Evolutionary conservation across 1,284 basidiomycete species (phyloP).

Genomic region (Stereum hirsutum): DNA sequence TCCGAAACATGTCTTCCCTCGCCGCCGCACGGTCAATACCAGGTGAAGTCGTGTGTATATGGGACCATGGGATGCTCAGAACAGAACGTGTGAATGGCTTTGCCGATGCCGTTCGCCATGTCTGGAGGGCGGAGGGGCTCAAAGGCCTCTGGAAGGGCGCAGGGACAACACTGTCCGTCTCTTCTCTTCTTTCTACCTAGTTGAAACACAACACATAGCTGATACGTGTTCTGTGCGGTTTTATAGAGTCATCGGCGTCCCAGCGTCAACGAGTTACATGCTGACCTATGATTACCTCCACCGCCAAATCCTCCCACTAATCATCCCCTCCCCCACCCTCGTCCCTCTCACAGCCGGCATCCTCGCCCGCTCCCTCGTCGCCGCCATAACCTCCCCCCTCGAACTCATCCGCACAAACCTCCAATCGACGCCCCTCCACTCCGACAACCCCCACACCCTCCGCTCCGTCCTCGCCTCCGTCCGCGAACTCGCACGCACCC

Average conservation of each 20-base stretch:
- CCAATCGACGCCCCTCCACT: conserved; percentile 74
- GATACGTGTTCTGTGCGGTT: conserved; percentile 15
- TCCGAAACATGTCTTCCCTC: conserved; percentile 71
- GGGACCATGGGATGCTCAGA: conserved; percentile 62
- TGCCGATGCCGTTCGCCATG: conserved; percentile 71
- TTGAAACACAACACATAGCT: conserved; percentile 3
- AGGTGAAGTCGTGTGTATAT: conserved; percentile 66
- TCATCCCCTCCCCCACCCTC: conserved; percentile 45
- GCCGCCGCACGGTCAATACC: conserved; percentile 36
- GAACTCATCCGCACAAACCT: conserved; percentile 93
- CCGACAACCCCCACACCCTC: conserved; percentile 65
- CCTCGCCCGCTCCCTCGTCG: conserved; percentile 73
- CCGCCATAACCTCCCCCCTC: conserved; percentile 79
- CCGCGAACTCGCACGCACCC: conserved; percentile 45
- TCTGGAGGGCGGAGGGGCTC: conserved; percentile 69
- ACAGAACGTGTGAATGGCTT: conserved; percentile 74
- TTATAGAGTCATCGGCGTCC: conserved; percentile 80
- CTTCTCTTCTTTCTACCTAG: conserved; percentile 1
- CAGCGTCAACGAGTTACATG: conserved; percentile 92
- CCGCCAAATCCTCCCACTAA: conserved; percentile 45
- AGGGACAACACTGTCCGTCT: conserved; percentile 75
- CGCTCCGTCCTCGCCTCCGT: conserved; percentile 58
- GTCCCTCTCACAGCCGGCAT: conserved; percentile 82
- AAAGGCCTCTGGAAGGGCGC: conserved; percentile 85
- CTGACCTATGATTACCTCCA: conserved; percentile 91